Evolutionary conservation across 805 yeast genomes (phyloP), one percentile per base, ranked within the genome.

Genomic region (Lachancea nothofagi): DNA sequence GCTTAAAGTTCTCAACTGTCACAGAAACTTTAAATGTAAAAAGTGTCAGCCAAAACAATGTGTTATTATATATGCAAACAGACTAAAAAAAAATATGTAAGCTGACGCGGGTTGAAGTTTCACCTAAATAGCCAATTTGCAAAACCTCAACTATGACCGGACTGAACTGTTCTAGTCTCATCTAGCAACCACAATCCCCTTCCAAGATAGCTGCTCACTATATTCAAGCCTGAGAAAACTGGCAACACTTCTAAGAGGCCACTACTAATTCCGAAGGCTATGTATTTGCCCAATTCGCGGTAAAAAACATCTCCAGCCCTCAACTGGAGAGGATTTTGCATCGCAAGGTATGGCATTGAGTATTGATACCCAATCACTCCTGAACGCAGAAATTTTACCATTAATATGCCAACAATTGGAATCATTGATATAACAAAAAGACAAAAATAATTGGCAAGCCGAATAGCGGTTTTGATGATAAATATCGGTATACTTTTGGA

Each of bases 351-450:
- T 28, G 37, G 26, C 5, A 20, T 17, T 7, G 21, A 30, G 29
- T 59, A 59, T 1, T 43, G 40, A 17, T 39, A 49, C 2, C 59
- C 59, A 40, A 59, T 54, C 7, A 45, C 39, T 5, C 57, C 49
- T 7, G 60, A 53, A 12, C 46, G 38, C 13, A 54, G 17, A 38
- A 54, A 48, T 20, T 54, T 54, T 1, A 51, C 51, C 5, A 55
- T 25, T 1, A 61, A 22, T 2, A 66, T 62, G 1, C 67, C 68
- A 4, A 61, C 15, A 1, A 64, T 40, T 5, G 67, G 68, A 7
- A 64, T 41, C 7, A 38, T n/a, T 4, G 41, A 38, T n/a, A 38
- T 4, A 17, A 25, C n/a, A 20, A 38, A 30, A 13, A 28, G 26
- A 12, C 15, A 2, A 2, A 24, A 25, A 9, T 10, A 33, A 23